Base-by-base conservation (phyloP, 768 basidiomycete species). In the Hericium rajendrae region DNA sequence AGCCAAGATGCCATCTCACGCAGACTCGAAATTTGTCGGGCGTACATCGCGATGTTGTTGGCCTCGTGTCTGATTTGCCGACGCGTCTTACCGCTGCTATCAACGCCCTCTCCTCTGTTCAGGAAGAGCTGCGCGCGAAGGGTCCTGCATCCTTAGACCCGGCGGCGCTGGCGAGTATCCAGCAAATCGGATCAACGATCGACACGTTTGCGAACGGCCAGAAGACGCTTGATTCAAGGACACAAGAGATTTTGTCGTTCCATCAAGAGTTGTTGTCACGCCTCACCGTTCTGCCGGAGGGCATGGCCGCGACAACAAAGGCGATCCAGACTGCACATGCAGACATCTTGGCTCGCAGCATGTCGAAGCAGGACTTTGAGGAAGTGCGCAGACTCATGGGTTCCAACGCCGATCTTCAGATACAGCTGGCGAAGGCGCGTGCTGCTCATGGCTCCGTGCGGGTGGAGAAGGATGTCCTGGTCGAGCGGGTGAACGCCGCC, bases 401-500 rank as follows among this genome's bases (percentile, higher is more conserved):
- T 1, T 64, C 74, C 16, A 90, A 88, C 66, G 72, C 78, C 8
- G 89, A 91, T 6, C 75, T 82, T 51, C 88, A 90, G 64, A 72
- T 83, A 38, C 85, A 90, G 64, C 64, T 92, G 11, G 79, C 82
- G 12, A 89, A 88, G 70, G 86, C 90, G 52, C 85, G 88, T 54
- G 81, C 83, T 20, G 82, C 83, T 13, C 84, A 89, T 63, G 88
- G 88, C 0, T 85, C 88, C 65, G 78, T 86, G 5, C 82, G 87
- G 15, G 88, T 88, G 13, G 90, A 93, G 74, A 93, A 91, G 71
- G 90, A 91, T 51, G 72, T 80, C 39, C 67, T 90, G 49, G 70
- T 65, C 20, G 86, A 90, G 60, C 86, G 86, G 60, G 70, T 88
- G 32, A 71, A 68, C 22, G 73, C 73, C 22, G 74, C 74, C 0